phyloP scores from a whole-genome alignment of 495 filamentous ascomycete species.

The Podospora pseudocomata region DNA sequence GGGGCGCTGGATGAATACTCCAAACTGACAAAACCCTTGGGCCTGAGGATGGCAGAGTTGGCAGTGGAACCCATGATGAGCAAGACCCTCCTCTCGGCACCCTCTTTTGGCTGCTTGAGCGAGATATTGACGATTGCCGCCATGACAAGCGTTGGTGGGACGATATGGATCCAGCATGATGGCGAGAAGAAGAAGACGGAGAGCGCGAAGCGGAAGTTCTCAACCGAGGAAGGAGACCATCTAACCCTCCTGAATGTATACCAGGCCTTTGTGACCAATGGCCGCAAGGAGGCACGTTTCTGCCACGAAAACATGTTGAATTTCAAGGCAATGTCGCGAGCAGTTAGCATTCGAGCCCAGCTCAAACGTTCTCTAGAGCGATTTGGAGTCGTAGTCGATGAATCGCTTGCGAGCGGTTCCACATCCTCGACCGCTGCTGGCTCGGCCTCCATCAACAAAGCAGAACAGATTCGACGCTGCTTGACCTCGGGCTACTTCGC shows the following conservation, averaged over 20 bases:
- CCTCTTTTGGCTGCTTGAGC: conserved; percentile 70
- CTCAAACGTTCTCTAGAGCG: conserved; percentile 83
- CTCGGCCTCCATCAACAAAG: conserved; percentile 38
- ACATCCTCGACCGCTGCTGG: conserved; percentile 23
- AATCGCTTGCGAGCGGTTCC: conserved; percentile 36
- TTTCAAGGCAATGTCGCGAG: conserved; percentile 74
- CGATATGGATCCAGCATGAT: conserved; percentile 76
- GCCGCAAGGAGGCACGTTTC: conserved; percentile 80
- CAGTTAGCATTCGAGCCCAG: conserved; percentile 82
- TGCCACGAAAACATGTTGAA: conserved; percentile 84
- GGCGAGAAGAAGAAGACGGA: conserved; percentile 71
- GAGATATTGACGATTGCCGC: conserved; percentile 91
- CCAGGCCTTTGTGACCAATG: conserved; percentile 80
- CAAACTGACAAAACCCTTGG: conserved; percentile 84
- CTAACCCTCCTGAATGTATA: conserved; percentile 93
- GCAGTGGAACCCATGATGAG: conserved; percentile 96
- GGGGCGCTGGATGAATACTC: conserved; percentile 88
- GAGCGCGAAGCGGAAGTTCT: conserved; percentile 73
- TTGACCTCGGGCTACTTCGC: conserved; percentile 91
- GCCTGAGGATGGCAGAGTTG: conserved; percentile 89
- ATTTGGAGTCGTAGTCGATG: conserved; percentile 71
- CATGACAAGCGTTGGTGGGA: conserved; percentile 84
- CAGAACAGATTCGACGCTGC: conserved; percentile 77
- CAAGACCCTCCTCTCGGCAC: conserved; percentile 78
- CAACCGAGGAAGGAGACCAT: conserved; percentile 92